These are phyloP conservation scores for Scenedesmus sp. DNA, from an alignment of 163 green algal genomes.

Conservation along the genomic window DNA sequence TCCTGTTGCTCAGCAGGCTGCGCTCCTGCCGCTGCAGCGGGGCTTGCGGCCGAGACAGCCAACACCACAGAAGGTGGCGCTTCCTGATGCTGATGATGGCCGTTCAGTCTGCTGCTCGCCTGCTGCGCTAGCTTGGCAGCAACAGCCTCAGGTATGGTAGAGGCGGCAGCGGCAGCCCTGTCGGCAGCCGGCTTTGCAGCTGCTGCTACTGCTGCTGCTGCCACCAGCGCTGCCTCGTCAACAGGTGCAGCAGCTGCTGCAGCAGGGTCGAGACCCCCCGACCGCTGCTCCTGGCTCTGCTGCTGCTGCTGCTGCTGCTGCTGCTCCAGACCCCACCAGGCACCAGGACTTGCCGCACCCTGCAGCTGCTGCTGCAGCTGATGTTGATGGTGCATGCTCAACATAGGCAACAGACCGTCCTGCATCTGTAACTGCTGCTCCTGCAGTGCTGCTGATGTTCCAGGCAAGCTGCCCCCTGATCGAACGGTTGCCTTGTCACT, in stretches of 20 bases:
- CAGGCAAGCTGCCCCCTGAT: not conserved
- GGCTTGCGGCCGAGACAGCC: not conserved
- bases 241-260: constrained; percentile 8
- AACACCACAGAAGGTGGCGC: not conserved
- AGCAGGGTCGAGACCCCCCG: not conserved
- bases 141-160: not conserved
- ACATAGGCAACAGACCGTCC: not conserved
- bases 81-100: constrained; percentile 5
- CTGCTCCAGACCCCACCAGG: not conserved
- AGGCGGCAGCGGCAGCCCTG: not conserved
- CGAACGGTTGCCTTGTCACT: constrained; percentile 1
- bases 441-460: not conserved
- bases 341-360: not conserved
- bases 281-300: not conserved
- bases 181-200: not conserved
- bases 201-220: constrained; percentile 2
- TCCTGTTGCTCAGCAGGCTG: not conserved
- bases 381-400: not conserved
- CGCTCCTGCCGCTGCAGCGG: not conserved
- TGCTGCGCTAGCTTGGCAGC: not conserved
- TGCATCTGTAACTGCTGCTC: not conserved
- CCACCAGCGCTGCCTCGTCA: not conserved
- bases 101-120: not conserved
- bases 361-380: constrained; percentile 27
- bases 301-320: constrained; percentile 27